These are phyloP conservation scores for Fagopyrum esculentum DNA, from an alignment of 148 eudicot species.

Conservation along the genomic window DNA sequence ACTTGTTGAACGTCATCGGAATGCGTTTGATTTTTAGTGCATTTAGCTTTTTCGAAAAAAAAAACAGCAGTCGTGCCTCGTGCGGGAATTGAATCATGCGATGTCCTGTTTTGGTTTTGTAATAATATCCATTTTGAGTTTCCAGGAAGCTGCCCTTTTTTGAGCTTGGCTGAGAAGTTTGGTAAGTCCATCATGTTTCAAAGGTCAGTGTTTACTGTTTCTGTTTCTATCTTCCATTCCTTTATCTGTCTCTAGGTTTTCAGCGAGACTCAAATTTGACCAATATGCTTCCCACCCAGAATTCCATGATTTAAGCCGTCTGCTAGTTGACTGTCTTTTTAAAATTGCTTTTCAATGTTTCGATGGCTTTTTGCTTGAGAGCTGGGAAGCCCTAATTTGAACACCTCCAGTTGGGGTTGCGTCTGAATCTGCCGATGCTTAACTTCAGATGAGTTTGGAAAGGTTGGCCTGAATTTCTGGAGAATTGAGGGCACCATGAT, in stretches of 20 bases:
- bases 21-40: no score
- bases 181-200: neutral
- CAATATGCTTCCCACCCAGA: neutral
- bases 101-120: no score
- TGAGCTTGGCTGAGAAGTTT: no score
- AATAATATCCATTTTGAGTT: no score
- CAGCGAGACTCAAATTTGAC: neutral
- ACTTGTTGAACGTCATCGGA: no score
- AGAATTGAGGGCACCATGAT: slow-evolving; percentile 12
- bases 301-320: neutral
- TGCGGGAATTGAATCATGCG: no score
- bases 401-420: neutral
- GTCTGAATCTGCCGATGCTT: neutral
- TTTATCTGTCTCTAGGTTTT: neutral
- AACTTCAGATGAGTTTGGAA: neutral
- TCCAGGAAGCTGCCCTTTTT: no score
- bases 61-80: no score
- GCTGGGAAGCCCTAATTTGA: neutral
- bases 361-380: neutral
- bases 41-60: no score
- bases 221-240: neutral
- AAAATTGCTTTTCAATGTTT: neutral
- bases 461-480: neutral
- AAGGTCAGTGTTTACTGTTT: neutral
- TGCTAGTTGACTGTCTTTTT: neutral